A percentile compares a stretch with the other conserved stretches of the same genome.
phyloP scores from a whole-genome alignment of 1,284 basidiomycete genomes.

The Ceratorhiza oryzae-sativae region DNA sequence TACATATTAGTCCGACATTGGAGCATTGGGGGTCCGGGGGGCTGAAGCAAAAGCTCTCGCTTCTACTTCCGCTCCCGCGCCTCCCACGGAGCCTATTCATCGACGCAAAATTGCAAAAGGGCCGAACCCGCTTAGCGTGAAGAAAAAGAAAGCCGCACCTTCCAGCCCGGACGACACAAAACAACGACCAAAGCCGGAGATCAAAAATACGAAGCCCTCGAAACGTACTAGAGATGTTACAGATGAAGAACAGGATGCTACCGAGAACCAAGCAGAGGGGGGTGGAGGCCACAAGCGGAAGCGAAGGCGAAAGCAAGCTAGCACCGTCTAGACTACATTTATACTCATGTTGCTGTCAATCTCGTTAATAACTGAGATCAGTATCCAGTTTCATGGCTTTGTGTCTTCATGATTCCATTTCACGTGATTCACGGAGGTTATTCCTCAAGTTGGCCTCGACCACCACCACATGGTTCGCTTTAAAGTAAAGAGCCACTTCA shows the following conservation, averaged over 20 bases:
- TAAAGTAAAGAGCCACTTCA: conserved; percentile 55
- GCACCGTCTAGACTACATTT: not conserved
- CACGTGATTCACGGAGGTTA: not conserved
- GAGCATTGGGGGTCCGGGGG: conserved; percentile 2
- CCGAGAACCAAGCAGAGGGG: conserved; percentile 2
- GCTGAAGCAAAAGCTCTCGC: conserved; percentile 31
- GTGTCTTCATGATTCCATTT: not conserved
- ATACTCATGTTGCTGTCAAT: not conserved
- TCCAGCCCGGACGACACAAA: not conserved
- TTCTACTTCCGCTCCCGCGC: conserved; percentile 46
- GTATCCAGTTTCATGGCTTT: no score
- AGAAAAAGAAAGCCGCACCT: conserved; percentile 72
- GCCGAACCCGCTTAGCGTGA: conserved; percentile 92
- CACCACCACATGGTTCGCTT: conserved; percentile 62
- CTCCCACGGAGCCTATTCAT: conserved; percentile 59
- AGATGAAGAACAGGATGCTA: conserved; percentile 35
- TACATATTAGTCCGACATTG: conserved; percentile 11
- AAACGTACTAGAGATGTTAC: conserved; percentile 39
- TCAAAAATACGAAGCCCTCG: not conserved
- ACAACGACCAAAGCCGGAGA: not conserved
- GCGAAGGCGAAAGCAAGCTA: conserved; percentile 11
- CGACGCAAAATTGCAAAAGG: conserved; percentile 74
- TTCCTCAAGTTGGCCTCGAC: not conserved
- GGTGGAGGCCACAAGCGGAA: conserved; percentile 16
- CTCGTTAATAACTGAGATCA: no score